A percentile compares a stretch with the other conserved stretches of the same genome.
These are phyloP conservation scores for Chrysanthemum lavandulifolium DNA, from an alignment of 129 eudicot species.

Conservation along the genomic window DNA sequence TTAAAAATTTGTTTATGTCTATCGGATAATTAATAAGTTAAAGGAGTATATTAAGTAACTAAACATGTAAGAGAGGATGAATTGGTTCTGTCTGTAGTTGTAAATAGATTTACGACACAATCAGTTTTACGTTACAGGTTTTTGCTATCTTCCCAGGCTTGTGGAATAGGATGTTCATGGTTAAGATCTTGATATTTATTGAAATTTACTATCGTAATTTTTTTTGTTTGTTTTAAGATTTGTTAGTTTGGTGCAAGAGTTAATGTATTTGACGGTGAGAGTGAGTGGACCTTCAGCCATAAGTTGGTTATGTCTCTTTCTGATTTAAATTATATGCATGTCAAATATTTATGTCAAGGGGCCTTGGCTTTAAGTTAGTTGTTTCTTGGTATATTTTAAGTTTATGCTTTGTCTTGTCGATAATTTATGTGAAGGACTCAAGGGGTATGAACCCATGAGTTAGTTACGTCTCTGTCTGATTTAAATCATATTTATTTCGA, in stretches of 20 bases:
- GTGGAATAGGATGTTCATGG: not conserved
- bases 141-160: constrained; percentile 5
- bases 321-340: constrained; percentile 4
- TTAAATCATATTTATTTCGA: no score
- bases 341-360: constrained; percentile 1
- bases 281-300: constrained; percentile 11
- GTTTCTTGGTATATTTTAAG: constrained; percentile 1
- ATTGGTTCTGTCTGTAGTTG: no score
- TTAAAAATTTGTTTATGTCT: not conserved
- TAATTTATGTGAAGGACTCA: no score
- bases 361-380: not conserved
- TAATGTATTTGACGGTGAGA: constrained; percentile 9
- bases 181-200: constrained; percentile 2
- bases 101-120: no score
- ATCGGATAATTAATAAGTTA: constrained; percentile 2
- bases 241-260: constrained; percentile 4
- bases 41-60: constrained; percentile 8
- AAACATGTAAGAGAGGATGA: not conserved
- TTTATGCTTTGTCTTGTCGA: not conserved
- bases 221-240: not conserved
- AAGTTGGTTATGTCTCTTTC: constrained; percentile 6
- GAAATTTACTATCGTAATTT: not conserved
- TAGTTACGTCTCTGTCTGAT: not conserved
- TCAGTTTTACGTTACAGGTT: no score
- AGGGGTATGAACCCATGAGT: not conserved